Percentiles rank a stretch among this genome's conserved stretches.
phyloP scores from a whole-genome alignment of 257 asterid species.

The Solanum verrucosum region DNA sequence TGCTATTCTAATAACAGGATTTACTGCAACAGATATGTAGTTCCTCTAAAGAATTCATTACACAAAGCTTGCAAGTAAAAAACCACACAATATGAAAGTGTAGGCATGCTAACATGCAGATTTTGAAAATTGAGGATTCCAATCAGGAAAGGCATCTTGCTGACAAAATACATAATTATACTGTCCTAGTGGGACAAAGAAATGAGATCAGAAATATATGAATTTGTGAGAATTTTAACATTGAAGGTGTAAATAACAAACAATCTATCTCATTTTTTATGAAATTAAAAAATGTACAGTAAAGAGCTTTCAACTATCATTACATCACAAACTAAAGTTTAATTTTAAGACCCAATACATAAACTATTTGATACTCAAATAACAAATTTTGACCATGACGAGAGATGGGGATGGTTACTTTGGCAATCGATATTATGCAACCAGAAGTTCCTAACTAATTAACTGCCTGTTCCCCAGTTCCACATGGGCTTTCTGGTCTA shows the following conservation, averaged over 20 bases:
- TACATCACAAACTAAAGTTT: neutral
- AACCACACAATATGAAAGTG: neutral
- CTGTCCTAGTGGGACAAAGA: neutral
- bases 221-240: neutral
- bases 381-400: neutral
- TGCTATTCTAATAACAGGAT: neutral
- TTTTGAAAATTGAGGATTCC: neutral
- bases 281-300: neutral
- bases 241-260: neutral
- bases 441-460: neutral
- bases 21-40: neutral
- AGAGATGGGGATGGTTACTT: neutral
- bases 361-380: neutral
- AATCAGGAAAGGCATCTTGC: neutral
- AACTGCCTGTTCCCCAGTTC: neutral
- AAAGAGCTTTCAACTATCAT: neutral
- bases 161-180: neutral
- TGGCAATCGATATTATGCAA: neutral
- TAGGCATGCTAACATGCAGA: neutral
- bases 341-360: neutral
- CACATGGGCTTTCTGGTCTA: neutral
- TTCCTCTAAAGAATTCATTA: neutral
- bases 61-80: neutral
- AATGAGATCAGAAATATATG: neutral
- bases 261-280: neutral